phyloP scores from a whole-genome alignment of 208 protist genomes.

The Strigomonas galati region DNA sequence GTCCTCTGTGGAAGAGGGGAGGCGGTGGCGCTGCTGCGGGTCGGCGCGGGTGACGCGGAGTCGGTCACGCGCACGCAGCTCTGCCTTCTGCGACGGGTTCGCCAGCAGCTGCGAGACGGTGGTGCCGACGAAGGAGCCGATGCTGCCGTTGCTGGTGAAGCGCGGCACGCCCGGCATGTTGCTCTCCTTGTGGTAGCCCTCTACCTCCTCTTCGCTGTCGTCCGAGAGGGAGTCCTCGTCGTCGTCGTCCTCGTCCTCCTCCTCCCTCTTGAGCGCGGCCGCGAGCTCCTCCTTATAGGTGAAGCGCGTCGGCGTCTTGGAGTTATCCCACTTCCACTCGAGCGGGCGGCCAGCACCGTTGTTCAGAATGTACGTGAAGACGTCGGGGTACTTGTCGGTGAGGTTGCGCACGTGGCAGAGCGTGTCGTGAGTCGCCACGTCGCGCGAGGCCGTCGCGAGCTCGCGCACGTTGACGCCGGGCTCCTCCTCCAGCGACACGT shows the following conservation, averaged over 20 bases:
- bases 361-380: conserved; percentile 38
- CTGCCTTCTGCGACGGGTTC: conserved; percentile 29
- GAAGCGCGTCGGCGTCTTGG: conserved; percentile 41
- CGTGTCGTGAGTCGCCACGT: conserved; percentile 31
- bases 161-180: conserved; percentile 9
- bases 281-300: conserved; percentile 39
- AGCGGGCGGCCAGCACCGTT: conserved; percentile 25
- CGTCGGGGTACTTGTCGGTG: conserved; percentile 22
- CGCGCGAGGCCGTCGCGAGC: neutral
- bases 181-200: conserved; percentile 12
- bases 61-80: conserved; percentile 33
- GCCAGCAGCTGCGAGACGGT: conserved; percentile 47
- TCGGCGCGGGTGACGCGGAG: conserved; percentile 40
- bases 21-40: conserved; percentile 14
- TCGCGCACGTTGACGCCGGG: neutral
- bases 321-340: conserved; percentile 43
- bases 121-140: conserved; percentile 18
- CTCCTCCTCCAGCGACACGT: conserved; percentile 28
- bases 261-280: conserved; percentile 31
- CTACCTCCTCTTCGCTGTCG: conserved; percentile 17
- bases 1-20: neutral
- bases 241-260: conserved; percentile 30
- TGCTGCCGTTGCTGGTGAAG: neutral
- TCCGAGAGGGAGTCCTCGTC: conserved; percentile 18
- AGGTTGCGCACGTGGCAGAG: conserved; percentile 37